A percentile compares a stretch with the other conserved stretches of the same genome.
Evolutionary conservation across 2,329 filamentous ascomycete species (phyloP).

Genomic region (Escovopsis weberi): DNA sequence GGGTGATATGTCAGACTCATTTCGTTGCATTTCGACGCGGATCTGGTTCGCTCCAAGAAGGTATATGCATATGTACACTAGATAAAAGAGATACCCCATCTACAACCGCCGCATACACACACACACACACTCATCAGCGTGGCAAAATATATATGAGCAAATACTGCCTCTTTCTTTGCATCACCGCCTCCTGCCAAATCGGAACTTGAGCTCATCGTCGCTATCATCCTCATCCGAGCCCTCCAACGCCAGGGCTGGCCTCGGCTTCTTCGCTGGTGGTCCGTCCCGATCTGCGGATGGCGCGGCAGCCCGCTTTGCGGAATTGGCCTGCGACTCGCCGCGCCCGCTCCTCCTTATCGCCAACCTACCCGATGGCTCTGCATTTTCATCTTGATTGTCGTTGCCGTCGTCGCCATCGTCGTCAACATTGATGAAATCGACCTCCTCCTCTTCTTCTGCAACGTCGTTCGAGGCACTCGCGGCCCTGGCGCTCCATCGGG

Average conservation of each 20-base stretch:
- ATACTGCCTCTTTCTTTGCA: no score
- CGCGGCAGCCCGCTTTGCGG: constrained; percentile 21
- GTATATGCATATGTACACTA: no score
- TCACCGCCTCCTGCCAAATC: constrained; percentile 36
- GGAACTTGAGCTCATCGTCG: constrained; percentile 42
- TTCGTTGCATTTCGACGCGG: no score
- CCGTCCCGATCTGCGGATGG: constrained; percentile 10
- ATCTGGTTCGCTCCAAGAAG: no score
- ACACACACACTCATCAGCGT: no score
- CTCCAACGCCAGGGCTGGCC: constrained; percentile 20
- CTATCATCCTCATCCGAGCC: constrained; percentile 31
- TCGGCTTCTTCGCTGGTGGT: constrained; percentile 18
- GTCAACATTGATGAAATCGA: constrained; percentile 12
- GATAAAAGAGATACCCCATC: neutral
- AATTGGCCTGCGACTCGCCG: constrained; percentile 16
- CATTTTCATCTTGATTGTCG: constrained; percentile 2
- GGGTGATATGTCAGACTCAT: no score
- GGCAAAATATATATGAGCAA: no score
- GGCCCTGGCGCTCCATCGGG: no score
- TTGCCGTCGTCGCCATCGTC: constrained; percentile 23
- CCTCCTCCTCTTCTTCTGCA: constrained; percentile 15
- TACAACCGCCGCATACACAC: neutral
- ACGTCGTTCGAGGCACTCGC: no score
- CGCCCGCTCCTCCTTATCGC: constrained; percentile 5
- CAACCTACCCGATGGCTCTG: neutral